Evolutionary conservation across 2,329 filamentous ascomycete genomes (phyloP).

Genomic region (Aspergillus hortae): DNA sequence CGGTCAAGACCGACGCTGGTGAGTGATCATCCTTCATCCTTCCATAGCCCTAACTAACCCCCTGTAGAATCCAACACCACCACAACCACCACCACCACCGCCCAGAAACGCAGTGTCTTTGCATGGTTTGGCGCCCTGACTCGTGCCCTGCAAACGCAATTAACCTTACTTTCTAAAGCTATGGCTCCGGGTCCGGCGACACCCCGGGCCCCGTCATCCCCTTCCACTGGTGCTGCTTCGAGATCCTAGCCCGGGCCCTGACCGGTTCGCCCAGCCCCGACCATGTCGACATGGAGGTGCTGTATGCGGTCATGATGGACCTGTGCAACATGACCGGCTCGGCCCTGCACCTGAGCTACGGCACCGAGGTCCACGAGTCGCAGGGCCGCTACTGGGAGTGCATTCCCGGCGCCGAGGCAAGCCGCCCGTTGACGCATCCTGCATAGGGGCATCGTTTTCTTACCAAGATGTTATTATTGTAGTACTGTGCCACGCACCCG

Average conservation of each 20-base stretch:
- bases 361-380: constrained; percentile 13
- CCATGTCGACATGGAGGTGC: constrained; percentile 12
- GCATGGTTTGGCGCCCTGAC: constrained; percentile 10
- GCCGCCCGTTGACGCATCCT: not conserved
- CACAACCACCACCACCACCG: not conserved
- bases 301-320: constrained; percentile 15
- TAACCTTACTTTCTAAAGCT: constrained; percentile 12
- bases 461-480: too few relatives aligned
- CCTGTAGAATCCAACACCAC: not conserved
- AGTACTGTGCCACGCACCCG: constrained; percentile 18
- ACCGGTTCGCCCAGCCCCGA: constrained; percentile 12
- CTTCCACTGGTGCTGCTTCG: constrained; percentile 20
- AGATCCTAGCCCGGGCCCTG: constrained; percentile 16
- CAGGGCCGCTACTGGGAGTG: constrained; percentile 22
- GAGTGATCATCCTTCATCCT: not conserved
- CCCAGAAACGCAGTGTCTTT: constrained; percentile 7
- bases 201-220: constrained; percentile 17
- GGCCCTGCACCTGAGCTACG: constrained; percentile 16
- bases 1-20: constrained; percentile 14
- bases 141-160: not conserved
- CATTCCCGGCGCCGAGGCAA: constrained; percentile 18
- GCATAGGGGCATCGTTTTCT: not conserved
- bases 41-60: not conserved
- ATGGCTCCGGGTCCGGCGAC: constrained; percentile 16
- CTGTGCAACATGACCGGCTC: constrained; percentile 12